phyloP scores from a whole-genome alignment of 2,329 filamentous ascomycete genomes.

The Claviceps quebecensis region DNA sequence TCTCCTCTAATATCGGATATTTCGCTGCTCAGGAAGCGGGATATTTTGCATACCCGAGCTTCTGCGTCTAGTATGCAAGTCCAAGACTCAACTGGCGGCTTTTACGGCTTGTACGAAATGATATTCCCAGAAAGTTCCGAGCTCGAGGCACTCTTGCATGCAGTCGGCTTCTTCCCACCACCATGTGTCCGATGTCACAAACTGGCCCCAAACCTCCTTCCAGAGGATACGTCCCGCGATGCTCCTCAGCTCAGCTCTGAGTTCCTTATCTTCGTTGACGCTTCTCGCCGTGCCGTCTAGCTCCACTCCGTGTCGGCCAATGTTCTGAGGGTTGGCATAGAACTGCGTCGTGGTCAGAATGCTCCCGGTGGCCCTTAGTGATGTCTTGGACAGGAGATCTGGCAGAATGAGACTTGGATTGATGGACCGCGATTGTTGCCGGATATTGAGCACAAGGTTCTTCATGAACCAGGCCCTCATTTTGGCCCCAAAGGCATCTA shows the following conservation, averaged over 20 bases:
- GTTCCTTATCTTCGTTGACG: conserved; percentile 14
- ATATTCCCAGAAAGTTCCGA: conserved; percentile 46
- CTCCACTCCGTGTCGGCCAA: conserved; percentile 10
- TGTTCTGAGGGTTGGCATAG: conserved; percentile 26
- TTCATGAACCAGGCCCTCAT: conserved; percentile 49
- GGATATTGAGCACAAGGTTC: conserved; percentile 44
- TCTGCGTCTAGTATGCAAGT: too few species aligned
- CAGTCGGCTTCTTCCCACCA: conserved; percentile 48
- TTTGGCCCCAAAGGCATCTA: conserved; percentile 39
- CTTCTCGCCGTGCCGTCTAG: conserved; percentile 13
- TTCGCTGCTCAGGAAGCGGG: too few species aligned
- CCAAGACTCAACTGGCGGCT: conserved; percentile 6
- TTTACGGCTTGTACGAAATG: conserved; percentile 42
- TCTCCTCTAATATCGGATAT: too few species aligned
- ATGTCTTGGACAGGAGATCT: conserved; percentile 42
- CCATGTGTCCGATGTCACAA: conserved; percentile 35
- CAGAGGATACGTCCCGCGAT: conserved; percentile 43
- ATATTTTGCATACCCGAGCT: too few species aligned
- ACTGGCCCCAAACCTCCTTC: conserved; percentile 45
- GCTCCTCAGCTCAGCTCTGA: conserved; percentile 34
- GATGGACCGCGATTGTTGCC: conserved; percentile 42
- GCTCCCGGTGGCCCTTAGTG: conserved; percentile 33
- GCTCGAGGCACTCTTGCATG: conserved; percentile 38
- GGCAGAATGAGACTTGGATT: conserved; percentile 46
- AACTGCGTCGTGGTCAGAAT: conserved; percentile 34